Conservation (phyloP, 768 basidiomycete species). For the Mycena vitilis region DNA sequence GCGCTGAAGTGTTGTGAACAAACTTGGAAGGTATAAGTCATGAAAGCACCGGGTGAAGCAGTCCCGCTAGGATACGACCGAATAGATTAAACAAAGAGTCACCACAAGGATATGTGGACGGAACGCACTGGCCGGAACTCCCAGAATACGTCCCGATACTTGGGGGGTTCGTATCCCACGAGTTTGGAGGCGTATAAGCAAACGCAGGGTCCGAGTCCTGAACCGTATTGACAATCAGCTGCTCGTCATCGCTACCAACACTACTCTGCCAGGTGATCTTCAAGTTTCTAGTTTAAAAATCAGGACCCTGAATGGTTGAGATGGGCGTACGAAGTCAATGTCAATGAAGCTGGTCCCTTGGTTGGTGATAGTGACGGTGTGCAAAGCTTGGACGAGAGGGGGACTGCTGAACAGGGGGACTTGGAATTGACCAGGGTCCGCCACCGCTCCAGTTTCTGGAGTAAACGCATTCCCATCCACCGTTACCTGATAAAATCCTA, state of each 20-base stretch:
- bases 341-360: conserved; percentile 45
- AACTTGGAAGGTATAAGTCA: conserved; percentile 55
- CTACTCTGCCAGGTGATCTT: conserved; percentile 38
- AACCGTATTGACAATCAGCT: conserved; percentile 40
- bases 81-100: no score
- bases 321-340: conserved; percentile 51
- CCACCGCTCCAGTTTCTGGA: conserved; percentile 23
- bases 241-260: conserved; percentile 38
- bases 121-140: conserved; percentile 49
- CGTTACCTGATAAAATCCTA: conserved; percentile 37
- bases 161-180: conserved; percentile 49
- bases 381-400: conserved; percentile 16
- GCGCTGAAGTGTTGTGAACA: conserved; percentile 18
- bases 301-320: neutral
- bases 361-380: conserved; percentile 40
- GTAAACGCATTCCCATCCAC: conserved; percentile 36
- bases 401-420: conserved; percentile 25
- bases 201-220: conserved; percentile 42
- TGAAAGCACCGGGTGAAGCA: conserved; percentile 47
- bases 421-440: conserved; percentile 32
- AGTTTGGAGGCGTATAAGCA: conserved; percentile 36
- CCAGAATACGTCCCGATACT: conserved; percentile 53
- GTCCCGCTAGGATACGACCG: conserved; percentile 38
- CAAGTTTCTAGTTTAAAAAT: neutral
- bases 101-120: no score